Conservation (phyloP, 176 grass and related monocot species). For the Lolium perenne region DNA sequence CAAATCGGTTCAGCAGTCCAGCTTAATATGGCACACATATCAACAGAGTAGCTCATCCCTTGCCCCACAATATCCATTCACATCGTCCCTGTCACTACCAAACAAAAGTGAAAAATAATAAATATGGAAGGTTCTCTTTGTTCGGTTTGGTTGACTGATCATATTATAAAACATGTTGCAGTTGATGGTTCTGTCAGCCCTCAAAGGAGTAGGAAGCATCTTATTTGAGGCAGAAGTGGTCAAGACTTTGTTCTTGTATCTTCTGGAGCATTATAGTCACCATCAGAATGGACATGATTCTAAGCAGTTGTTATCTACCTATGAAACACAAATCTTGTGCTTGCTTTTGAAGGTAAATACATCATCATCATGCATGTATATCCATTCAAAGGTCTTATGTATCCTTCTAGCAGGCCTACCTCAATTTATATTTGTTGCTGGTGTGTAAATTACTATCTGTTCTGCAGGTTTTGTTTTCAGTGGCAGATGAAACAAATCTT, state of each 20-base stretch:
- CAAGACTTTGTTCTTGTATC: constrained; percentile 64
- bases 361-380: background rate
- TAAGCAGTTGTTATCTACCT: constrained; percentile 50
- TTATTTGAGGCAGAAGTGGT: constrained; percentile 69
- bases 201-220: constrained; percentile 84
- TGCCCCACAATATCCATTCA: background rate
- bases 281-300: constrained; percentile 43
- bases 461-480: constrained; percentile 59
- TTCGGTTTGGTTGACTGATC: background rate
- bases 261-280: constrained; percentile 56
- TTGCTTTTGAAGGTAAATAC: constrained; percentile 87
- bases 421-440: constrained; percentile 27
- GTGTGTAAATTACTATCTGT: constrained; percentile 20
- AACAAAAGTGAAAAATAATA: constrained; percentile 19
- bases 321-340: constrained; percentile 78
- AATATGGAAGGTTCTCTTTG: constrained; percentile 15
- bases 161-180: constrained; percentile 43
- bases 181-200: constrained; percentile 74
- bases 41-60: background rate
- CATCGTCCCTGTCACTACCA: background rate
- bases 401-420: background rate
- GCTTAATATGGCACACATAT: constrained; percentile 15
- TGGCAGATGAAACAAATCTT: constrained; percentile 49
- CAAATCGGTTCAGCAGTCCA: background rate
- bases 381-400: background rate